Evolutionary conservation across 768 basidiomycete species (phyloP).

Genomic region (Serendipita vermifera): DNA sequence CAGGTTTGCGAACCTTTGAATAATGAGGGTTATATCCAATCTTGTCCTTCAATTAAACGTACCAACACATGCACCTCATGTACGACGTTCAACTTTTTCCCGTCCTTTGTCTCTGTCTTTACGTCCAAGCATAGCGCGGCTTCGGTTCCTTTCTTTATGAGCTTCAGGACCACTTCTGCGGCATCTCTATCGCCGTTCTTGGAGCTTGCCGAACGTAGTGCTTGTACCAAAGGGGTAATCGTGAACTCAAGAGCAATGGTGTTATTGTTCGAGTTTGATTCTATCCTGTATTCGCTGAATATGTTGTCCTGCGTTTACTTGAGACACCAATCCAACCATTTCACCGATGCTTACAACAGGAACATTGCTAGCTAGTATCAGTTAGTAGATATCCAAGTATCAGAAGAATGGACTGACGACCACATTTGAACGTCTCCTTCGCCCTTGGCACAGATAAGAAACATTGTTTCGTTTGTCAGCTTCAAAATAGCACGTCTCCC

Average conservation of each 20-base stretch:
- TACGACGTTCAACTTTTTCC: not conserved
- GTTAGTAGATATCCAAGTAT: not conserved
- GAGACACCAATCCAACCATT: not conserved
- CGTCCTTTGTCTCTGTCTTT: not conserved
- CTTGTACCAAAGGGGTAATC: not conserved
- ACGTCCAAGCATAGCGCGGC: conserved; percentile 1
- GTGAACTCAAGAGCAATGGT: conserved; percentile 3
- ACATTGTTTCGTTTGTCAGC: not conserved
- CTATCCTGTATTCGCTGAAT: conserved; percentile 2
- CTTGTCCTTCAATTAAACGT: not conserved
- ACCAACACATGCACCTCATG: not conserved
- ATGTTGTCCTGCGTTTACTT: not conserved
- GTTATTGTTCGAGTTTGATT: conserved; percentile 7
- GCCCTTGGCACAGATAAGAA: conserved; percentile 1
- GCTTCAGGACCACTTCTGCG: not conserved
- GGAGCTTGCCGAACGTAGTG: not conserved
- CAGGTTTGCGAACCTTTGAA: not conserved
- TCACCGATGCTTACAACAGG: not conserved
- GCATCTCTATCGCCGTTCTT: not conserved
- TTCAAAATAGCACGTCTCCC: not conserved
- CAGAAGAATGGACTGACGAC: not conserved
- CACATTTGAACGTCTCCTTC: conserved; percentile 8
- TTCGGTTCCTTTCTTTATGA: not conserved
- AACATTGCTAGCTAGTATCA: not conserved
- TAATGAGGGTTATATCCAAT: not conserved